Evolutionary conservation across 176 grass and related monocot genomes (phyloP).

Genomic region (Hyparrhenia diplandra): DNA sequence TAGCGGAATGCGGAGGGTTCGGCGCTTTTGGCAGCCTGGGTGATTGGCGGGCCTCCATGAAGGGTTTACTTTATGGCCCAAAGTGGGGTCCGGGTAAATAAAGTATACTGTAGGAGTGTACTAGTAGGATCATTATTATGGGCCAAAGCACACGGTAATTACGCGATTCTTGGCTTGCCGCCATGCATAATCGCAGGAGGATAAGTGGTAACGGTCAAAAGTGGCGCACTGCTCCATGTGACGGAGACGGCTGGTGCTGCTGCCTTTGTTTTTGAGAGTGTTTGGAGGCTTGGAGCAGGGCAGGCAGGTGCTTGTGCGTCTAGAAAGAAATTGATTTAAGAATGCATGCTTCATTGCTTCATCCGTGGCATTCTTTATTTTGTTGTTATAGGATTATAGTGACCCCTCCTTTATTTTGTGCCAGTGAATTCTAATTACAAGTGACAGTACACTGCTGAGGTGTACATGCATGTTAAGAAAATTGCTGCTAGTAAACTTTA

Average conservation of each 20-base stretch:
- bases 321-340: no score
- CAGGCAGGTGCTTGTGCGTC: no score
- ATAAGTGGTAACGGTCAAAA: constrained; percentile 9
- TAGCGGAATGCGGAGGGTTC: background rate
- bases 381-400: no score
- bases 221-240: constrained; percentile 8
- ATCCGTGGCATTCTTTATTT: no score
- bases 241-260: background rate
- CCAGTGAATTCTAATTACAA: no score
- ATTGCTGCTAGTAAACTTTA: no score
- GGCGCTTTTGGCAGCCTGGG: background rate
- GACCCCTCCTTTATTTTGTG: no score
- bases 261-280: background rate
- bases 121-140: background rate
- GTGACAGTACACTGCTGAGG: no score
- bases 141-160: background rate
- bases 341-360: no score
- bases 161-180: background rate
- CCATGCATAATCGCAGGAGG: background rate
- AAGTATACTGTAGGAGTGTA: background rate
- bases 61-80: no score
- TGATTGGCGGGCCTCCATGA: background rate
- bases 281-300: no score
- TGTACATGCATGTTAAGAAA: no score
- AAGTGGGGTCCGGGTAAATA: background rate